These are phyloP conservation scores for Penicillium egyptiacum DNA, from an alignment of 495 filamentous ascomycete species.

Conservation along the genomic window DNA sequence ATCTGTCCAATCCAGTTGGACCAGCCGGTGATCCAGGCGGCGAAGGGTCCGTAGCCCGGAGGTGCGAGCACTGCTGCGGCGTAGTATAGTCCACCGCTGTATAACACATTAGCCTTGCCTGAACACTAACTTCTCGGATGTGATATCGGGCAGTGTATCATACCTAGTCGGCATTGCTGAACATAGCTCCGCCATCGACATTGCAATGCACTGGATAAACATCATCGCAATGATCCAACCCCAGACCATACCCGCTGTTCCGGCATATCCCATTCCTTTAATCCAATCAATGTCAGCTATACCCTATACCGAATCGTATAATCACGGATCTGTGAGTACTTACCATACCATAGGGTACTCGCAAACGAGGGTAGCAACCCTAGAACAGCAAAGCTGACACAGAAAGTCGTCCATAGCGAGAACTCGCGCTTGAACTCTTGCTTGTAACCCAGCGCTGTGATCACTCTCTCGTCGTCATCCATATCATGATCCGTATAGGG, in stretches of 20 bases:
- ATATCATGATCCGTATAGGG: conserved; percentile 54
- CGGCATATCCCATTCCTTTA: conserved; percentile 73
- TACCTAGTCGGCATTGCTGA: conserved; percentile 66
- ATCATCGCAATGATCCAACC: conserved; percentile 76
- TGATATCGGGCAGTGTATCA: neutral
- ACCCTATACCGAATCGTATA: neutral
- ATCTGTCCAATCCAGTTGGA: conserved; percentile 74
- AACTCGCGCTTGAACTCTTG: conserved; percentile 83
- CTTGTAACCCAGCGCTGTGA: conserved; percentile 72
- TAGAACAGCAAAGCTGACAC: conserved; percentile 74
- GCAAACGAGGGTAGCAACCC: conserved; percentile 75
- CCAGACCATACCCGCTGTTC: conserved; percentile 81
- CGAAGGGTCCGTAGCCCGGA: conserved; percentile 70
- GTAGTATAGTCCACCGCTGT: conserved; percentile 75
- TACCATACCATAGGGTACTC: conserved; percentile 69
- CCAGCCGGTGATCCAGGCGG: conserved; percentile 75
- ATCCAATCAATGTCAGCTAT: conserved; percentile 14
- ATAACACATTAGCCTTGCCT: conserved; percentile 21
- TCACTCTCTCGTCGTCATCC: conserved; percentile 65
- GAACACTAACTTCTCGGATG: neutral
- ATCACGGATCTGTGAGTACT: neutral
- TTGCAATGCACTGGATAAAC: conserved; percentile 72
- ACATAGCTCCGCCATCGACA: conserved; percentile 67
- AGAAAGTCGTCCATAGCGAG: conserved; percentile 80
- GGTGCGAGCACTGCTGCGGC: conserved; percentile 77